These are phyloP conservation scores for Rostrohypoxylon terebratum DNA, from an alignment of 495 filamentous ascomycete species.

Conservation along the genomic window DNA sequence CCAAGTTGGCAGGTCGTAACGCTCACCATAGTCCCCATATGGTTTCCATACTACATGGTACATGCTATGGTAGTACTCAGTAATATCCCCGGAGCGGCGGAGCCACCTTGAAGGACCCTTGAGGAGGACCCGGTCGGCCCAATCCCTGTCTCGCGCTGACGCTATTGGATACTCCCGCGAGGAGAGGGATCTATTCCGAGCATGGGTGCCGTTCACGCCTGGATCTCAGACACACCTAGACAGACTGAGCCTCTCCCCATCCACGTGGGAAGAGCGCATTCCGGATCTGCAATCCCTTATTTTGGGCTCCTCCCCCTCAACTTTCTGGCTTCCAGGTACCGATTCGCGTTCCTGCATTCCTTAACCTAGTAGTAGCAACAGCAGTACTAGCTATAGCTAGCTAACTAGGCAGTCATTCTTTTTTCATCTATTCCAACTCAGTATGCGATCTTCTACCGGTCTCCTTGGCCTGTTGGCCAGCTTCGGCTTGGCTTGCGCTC, in stretches of 20 bases:
- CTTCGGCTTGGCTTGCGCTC: background rate
- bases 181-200: conserved; percentile 1
- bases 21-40: background rate
- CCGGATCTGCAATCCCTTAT: conserved; percentile 15
- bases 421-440: background rate
- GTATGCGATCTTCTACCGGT: conserved; percentile 14
- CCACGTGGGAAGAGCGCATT: conserved; percentile 5
- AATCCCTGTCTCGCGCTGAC: background rate
- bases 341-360: conserved; percentile 16
- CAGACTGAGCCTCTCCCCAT: conserved; percentile 2
- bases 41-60: no score
- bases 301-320: background rate
- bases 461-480: conserved; percentile 15
- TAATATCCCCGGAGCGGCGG: no score
- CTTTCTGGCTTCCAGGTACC: background rate
- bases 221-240: background rate
- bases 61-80: no score
- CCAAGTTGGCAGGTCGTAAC: conserved; percentile 14
- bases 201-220: background rate
- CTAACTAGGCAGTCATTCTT: background rate
- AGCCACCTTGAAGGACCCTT: no score
- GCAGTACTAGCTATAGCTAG: background rate
- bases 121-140: background rate
- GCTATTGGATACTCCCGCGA: background rate
- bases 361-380: background rate